Percentiles rank a stretch among this genome's conserved stretches.
Evolutionary conservation across 2,329 filamentous ascomycete genomes (phyloP).

Genomic region (Aspergillus floridensis): DNA sequence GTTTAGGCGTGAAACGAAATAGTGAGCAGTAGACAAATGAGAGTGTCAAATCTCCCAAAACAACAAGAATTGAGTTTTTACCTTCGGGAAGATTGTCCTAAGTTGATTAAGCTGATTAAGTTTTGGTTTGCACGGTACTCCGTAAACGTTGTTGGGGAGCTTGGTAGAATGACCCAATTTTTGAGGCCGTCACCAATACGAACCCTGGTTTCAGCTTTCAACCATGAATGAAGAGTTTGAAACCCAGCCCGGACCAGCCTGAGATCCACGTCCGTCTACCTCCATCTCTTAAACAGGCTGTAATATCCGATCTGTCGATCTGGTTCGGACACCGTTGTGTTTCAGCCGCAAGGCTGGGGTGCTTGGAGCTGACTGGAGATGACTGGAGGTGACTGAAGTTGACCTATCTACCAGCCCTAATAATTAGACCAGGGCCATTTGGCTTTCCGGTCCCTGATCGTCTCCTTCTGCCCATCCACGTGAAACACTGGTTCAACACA

Average conservation of each 20-base stretch:
- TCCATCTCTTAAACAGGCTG: not conserved
- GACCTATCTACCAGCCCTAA: not conserved
- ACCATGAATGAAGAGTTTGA: not conserved
- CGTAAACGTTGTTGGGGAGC: no score
- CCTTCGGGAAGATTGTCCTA: not conserved
- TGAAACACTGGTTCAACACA: conserved; percentile 1
- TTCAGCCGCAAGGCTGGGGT: not conserved
- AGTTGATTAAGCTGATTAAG: not conserved
- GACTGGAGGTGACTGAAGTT: not conserved
- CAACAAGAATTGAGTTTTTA: not conserved
- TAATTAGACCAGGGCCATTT: not conserved
- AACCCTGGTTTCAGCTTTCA: conserved; percentile 1
- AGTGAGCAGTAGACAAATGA: conserved; percentile 1
- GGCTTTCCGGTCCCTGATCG: not conserved
- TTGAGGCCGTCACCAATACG: not conserved
- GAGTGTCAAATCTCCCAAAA: not conserved
- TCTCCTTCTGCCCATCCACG: not conserved
- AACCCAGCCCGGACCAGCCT: not conserved
- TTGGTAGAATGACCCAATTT: not conserved
- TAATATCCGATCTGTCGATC: conserved; percentile 3
- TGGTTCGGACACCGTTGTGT: not conserved
- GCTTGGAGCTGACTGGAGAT: not conserved
- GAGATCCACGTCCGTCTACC: not conserved
- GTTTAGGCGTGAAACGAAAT: conserved; percentile 1
- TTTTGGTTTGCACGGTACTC: no score